Evolutionary conservation across 140 eudicot species (phyloP), one percentile per base, ranked within the genome.

Genomic region (Oenanthe javanica): DNA sequence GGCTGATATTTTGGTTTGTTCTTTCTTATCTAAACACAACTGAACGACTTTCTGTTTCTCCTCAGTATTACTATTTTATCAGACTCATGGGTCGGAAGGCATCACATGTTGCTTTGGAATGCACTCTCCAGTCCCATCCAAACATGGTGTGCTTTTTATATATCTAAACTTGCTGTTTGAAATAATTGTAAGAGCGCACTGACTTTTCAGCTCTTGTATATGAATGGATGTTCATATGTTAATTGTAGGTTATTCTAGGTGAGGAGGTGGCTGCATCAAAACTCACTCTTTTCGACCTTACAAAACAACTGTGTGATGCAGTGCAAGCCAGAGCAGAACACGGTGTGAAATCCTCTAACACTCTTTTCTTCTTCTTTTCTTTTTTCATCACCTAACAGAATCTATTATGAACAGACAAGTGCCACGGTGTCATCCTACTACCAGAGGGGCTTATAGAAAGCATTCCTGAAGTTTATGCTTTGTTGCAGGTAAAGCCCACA

Each of bases 51-150:
- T 61, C 48, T 66, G 49, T 76, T 48, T 83, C 43, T 75, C 27
- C 86, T 3, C 89, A 95, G 99, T 95, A 95, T 78, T 95, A 95
- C 82, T 95, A 95, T 79, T 95, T 95, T 83, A 91, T 95, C 83
- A 90, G 99, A 76, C 97, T 95, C 90, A 95, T 95, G 99, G 99
- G 99, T n/a, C 88, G 99, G 76, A 95, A 91, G 90, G 97, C 97
- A 75, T 95, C 99, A 80, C 97, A 95, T 85, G 99, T 95, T 82
- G 99, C 99, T 48, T 81, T 95, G 83, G 99, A 95, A 82, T 95
- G 99, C 93, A 91, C 99, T 80, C 96, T 95, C 57, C 99, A 95
- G 83, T 95, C 99, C 10, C 99, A 95, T 79, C 99, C 99, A 78
- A 95, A 95, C 85, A 87, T 95, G 99, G 99, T 95, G 61, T 40